Conservation (phyloP, 2,329 filamentous ascomycete genomes). For the Talaromyces sp. region DNA sequence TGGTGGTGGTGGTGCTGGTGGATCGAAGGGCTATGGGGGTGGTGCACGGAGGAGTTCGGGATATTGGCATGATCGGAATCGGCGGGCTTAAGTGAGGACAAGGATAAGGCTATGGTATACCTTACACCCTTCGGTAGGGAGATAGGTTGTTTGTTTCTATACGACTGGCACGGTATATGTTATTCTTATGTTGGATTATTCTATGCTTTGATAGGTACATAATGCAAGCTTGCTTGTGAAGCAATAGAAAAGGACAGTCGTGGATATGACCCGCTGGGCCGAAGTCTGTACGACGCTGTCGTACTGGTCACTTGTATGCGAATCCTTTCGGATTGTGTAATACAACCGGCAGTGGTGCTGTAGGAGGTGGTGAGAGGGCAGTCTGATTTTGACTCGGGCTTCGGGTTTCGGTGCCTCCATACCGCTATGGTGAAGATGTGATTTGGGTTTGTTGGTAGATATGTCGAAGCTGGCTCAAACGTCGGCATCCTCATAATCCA, state of each 20-base stretch:
- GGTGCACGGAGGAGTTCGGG: slow-evolving; percentile 14
- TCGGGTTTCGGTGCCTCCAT: neutral
- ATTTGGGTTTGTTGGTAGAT: neutral
- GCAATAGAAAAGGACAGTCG: neutral
- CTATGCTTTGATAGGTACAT: neutral
- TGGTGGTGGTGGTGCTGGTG: neutral
- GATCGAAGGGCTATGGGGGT: neutral
- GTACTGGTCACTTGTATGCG: neutral
- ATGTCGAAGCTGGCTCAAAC: slow-evolving; percentile 17
- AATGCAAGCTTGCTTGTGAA: neutral
- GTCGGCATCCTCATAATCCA: slow-evolving; percentile 46
- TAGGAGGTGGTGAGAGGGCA: neutral
- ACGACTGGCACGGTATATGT: neutral
- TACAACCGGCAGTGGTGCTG: neutral
- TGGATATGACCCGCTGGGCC: slow-evolving; percentile 1
- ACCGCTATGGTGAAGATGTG: neutral
- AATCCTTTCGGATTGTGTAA: neutral
- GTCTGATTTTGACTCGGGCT: neutral
- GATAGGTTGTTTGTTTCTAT: neutral
- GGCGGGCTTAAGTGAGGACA: neutral
- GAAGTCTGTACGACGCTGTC: neutral
- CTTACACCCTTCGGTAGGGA: neutral
- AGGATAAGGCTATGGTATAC: neutral
- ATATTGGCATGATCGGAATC: slow-evolving; percentile 15
- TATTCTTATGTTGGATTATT: neutral